A percentile compares a stretch with the other conserved stretches of the same genome.
phyloP scores from a whole-genome alignment of 306 rosid species.

The Quillaja saponaria region DNA sequence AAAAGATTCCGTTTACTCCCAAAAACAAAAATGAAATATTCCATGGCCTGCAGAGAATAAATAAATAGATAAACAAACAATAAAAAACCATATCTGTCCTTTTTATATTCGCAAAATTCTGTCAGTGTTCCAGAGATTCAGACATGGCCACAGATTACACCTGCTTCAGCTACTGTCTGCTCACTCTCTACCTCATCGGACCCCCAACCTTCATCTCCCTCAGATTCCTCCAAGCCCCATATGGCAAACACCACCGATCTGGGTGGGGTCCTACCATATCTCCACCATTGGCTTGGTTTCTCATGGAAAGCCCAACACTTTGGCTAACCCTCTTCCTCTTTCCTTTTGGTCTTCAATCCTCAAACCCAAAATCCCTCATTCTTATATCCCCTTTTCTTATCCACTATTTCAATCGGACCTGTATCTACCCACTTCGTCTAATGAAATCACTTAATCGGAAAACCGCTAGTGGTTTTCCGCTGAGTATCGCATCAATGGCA shows the following conservation, averaged over 20 bases:
- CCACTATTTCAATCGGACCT: conserved; percentile 74
- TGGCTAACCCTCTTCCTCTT: conserved; percentile 75
- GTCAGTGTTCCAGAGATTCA: too few relatives aligned
- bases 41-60: too few relatives aligned
- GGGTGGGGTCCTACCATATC: conserved; percentile 87
- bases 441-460: not conserved
- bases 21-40: too few relatives aligned
- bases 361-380: conserved; percentile 53
- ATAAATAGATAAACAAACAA: too few relatives aligned
- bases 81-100: too few relatives aligned
- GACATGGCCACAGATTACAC: conserved; percentile 26
- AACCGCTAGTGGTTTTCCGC: conserved; percentile 44
- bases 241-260: conserved; percentile 66
- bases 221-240: conserved; percentile 75
- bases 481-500: conserved; percentile 49
- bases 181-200: conserved; percentile 49
- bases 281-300: conserved; percentile 74
- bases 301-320: conserved; percentile 84
- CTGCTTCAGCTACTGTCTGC: conserved; percentile 41
- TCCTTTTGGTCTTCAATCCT: conserved; percentile 51
- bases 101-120: too few relatives aligned
- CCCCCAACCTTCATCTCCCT: conserved; percentile 65
- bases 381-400: conserved; percentile 59
- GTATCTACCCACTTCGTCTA: conserved; percentile 64
- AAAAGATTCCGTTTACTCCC: too few relatives aligned